phyloP scores from a whole-genome alignment of 768 basidiomycete genomes.

The Polyporus arcularius region DNA sequence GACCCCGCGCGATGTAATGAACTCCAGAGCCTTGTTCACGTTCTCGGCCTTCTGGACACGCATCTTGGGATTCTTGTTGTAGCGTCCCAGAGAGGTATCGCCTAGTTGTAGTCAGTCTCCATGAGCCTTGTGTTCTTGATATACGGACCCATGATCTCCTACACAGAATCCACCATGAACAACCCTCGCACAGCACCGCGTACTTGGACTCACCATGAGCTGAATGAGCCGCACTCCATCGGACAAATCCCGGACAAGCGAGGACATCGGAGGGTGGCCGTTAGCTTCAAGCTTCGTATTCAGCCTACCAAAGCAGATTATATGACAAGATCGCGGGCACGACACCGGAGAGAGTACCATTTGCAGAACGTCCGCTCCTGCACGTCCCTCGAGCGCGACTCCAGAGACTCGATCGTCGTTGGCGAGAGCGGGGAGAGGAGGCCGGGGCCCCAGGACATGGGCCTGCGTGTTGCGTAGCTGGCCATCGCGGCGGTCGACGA shows the following conservation, averaged over 20 bases:
- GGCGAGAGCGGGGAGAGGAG: constrained; percentile 12
- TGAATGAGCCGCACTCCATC: constrained; percentile 97
- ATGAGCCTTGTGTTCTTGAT: constrained; percentile 9
- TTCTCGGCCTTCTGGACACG: constrained; percentile 98
- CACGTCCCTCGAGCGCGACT: constrained; percentile 53
- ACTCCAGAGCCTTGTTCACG: constrained; percentile 94
- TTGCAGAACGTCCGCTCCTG: constrained; percentile 80
- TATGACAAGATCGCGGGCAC: constrained; percentile 1
- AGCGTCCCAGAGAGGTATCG: constrained; percentile 90
- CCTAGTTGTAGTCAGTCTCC: constrained; percentile 43
- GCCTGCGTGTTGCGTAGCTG: constrained; percentile 4
- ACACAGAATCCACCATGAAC: constrained; percentile 5
- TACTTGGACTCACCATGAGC: constrained; percentile 64
- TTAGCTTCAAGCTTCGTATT: constrained; percentile 91
- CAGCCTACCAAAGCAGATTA: constrained; percentile 57
- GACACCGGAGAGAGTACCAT: constrained; percentile 53
- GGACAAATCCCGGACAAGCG: constrained; percentile 86
- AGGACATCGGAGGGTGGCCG: constrained; percentile 84
- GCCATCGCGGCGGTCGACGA: constrained; percentile 4
- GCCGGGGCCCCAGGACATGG: constrained; percentile 10
- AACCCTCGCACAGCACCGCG: not conserved
- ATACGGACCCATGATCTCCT: constrained; percentile 94
- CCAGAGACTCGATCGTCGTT: constrained; percentile 54
- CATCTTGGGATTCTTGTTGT: constrained; percentile 88
- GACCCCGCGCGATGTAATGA: constrained; percentile 91